Conservation (phyloP, 2,329 filamentous ascomycete species). For the Xylariomycetidae sp. region DNA sequence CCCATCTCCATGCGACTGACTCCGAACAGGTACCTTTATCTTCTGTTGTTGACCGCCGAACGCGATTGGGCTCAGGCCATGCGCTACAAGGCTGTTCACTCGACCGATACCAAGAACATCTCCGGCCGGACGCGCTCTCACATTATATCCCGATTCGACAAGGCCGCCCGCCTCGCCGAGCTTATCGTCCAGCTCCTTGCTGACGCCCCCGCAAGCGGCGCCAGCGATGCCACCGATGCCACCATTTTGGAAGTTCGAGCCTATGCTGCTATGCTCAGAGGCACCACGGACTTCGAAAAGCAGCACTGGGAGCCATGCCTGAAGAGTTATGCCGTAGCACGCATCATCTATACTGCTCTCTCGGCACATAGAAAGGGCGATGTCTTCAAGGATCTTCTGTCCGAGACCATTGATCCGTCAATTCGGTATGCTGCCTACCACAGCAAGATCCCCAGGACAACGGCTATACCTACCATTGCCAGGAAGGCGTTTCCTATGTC, state of each 20-base stretch:
- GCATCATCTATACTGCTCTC: constrained; percentile 77
- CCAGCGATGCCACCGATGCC: constrained; percentile 58
- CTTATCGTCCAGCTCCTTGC: constrained; percentile 62
- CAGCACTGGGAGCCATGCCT: constrained; percentile 78
- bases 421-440: constrained; percentile 94
- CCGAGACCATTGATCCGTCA: constrained; percentile 83
- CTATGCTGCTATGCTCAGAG: constrained; percentile 71
- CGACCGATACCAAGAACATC: constrained; percentile 73
- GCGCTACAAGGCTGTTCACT: constrained; percentile 81
- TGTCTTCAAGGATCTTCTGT: constrained; percentile 77
- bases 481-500: constrained; percentile 69
- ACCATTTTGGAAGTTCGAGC: constrained; percentile 82
- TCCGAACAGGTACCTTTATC: constrained; percentile 58
- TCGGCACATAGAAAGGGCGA: constrained; percentile 62
- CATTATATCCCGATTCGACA: constrained; percentile 80
- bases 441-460: constrained; percentile 77
- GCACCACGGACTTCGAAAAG: constrained; percentile 79
- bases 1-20: constrained; percentile 7
- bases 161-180: constrained; percentile 66
- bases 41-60: constrained; percentile 83
- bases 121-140: constrained; percentile 76
- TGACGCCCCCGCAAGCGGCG: constrained; percentile 56
- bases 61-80: constrained; percentile 93
- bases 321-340: constrained; percentile 65
- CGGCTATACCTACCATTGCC: constrained; percentile 73